Base-by-base conservation (phyloP, 345 rosid genomes). In the Moringa oleifera region DNA sequence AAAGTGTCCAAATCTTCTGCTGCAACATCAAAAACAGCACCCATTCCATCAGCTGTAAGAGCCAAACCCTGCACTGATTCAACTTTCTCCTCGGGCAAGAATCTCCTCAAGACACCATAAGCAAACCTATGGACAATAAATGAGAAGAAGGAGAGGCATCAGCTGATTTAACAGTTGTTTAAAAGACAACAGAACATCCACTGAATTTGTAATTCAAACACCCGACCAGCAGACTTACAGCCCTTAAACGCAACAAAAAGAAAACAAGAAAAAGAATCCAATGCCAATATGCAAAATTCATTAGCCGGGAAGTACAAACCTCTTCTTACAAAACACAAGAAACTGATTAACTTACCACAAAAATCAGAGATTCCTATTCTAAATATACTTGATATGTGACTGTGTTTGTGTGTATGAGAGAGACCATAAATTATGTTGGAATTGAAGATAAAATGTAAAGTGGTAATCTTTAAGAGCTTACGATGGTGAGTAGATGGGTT, bases 81-180 rank as follows among this genome's bases (percentile, higher is more conserved):
- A n/a, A 84, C 97, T 80, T 91, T 95, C n/a, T 80, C 90, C 78
- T 95, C 99, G 0, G 99, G 97, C 78, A 95, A 65, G 73, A 83
- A 65, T 75, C 97, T 87, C 79, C 87, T 87, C 77, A 95, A 61
- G n/a, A 77, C 62, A 51, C 84, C 77, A 51, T 59, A 85, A 19
- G 80, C 99, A 67, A 22, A 83, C 65, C 99, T 95, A 76, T 62
- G 8, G 70, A 58, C 36, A 20, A 53, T 50, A 57, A 62, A 57
- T 18, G 51, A 53, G 55, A 53, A 21, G 19, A 45, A 37, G 2
- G 9, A 9, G 8, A 41, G 47, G 12, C 17, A 41, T 15, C 1
- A 9, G 17, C 6, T 41, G 47, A 11, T 16, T 7, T 16, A 41
- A 11, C 12, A 4, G 47, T n/a, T n/a, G n/a, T n/a, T n/a, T n/a